phyloP scores from a whole-genome alignment of 2,329 filamentous ascomycete genomes.

The Parastagonospora nodorum region DNA sequence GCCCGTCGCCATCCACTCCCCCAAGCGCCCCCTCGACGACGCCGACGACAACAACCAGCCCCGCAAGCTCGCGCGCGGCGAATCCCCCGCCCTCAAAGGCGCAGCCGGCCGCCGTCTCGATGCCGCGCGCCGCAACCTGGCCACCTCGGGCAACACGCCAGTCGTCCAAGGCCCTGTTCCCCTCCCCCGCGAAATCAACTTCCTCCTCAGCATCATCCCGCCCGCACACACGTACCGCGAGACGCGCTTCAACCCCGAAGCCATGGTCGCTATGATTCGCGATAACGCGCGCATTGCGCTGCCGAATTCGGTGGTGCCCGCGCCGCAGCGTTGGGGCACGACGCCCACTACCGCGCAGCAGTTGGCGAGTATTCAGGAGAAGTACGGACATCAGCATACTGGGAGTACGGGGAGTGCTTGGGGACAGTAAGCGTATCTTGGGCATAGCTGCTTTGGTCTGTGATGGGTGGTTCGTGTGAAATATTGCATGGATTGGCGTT shows the following conservation, averaged over 20 bases:
- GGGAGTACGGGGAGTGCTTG: slow-evolving; percentile 2
- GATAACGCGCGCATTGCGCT: slow-evolving; percentile 43
- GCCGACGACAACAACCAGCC: slow-evolving; percentile 80
- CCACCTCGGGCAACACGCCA: slow-evolving; percentile 34
- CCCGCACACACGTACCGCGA: slow-evolving; percentile 73
- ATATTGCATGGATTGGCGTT: slow-evolving; percentile 5
- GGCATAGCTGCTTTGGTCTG: background rate
- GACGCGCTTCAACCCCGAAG: slow-evolving; percentile 70
- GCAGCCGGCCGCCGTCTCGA: slow-evolving; percentile 84
- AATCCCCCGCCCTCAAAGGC: slow-evolving; percentile 83
- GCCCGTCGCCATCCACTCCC: slow-evolving; percentile 43
- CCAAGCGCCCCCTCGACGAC: slow-evolving; percentile 54
- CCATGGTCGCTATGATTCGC: slow-evolving; percentile 74
- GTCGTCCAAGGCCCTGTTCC: slow-evolving; percentile 59
- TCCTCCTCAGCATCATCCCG: slow-evolving; percentile 72
- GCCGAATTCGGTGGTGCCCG: slow-evolving; percentile 14
- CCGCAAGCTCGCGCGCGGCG: slow-evolving; percentile 85
- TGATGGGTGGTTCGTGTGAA: background rate
- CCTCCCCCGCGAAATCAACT: slow-evolving; percentile 67
- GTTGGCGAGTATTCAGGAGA: slow-evolving; percentile 37
- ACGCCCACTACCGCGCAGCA: slow-evolving; percentile 35
- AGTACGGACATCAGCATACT: slow-evolving; percentile 24
- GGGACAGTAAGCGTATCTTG: slow-evolving; percentile 1
- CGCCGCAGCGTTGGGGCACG: slow-evolving; percentile 31
- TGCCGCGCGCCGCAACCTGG: slow-evolving; percentile 64